Base-by-base conservation (phyloP, 83 land plant species). In the Diphasiastrum complanatum region DNA sequence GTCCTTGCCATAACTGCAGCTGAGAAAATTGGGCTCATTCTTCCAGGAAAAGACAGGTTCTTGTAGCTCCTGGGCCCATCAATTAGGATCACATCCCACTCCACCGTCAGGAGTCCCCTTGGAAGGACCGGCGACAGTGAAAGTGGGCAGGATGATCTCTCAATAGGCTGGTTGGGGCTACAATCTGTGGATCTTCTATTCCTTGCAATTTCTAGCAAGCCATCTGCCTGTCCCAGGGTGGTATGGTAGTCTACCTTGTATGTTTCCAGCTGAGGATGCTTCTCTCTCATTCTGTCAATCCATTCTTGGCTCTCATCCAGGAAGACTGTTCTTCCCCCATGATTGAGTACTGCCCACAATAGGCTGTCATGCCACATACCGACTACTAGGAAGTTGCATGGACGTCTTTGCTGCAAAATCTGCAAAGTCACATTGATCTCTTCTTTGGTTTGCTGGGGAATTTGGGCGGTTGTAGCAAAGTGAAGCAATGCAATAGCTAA, bases 361-460 rank as follows among this genome's bases (percentile, higher is more conserved):
- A 73, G 62, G 37, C 74, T 67, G 18, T 85, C 77, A 23, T 55
- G 62, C 8, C 73, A 68, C 19, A 85, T 71, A 40, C 95, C 95
- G 45, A 82, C 85, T 33, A 89, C 48, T 20, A 89, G 86, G 41
- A 89, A 75, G 50, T 89, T 85, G 76, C 89, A 82, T 24, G 95
- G 90, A 31, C 80, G 66, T 35, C 71, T 53, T 24, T 36, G 19
- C 38, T 41, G 25, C 49, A 85, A 65, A 0, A 79, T 75, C 27
- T 58, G 51, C 46, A 60, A 64, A 22, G 85, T 30, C 24, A 75
- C 46, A 16, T 53, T 25, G 60, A 85, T 74, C 73, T 85, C 89
- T 10, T 45, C 71, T 10, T 24, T 12, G n/a, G 70, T 61, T 52
- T 81, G 82, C 71, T 81, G 85, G 4, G 89, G 89, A 25, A 70